Evolutionary conservation across 1,284 basidiomycete genomes (phyloP).

Genomic region (Porodaedalea pini): DNA sequence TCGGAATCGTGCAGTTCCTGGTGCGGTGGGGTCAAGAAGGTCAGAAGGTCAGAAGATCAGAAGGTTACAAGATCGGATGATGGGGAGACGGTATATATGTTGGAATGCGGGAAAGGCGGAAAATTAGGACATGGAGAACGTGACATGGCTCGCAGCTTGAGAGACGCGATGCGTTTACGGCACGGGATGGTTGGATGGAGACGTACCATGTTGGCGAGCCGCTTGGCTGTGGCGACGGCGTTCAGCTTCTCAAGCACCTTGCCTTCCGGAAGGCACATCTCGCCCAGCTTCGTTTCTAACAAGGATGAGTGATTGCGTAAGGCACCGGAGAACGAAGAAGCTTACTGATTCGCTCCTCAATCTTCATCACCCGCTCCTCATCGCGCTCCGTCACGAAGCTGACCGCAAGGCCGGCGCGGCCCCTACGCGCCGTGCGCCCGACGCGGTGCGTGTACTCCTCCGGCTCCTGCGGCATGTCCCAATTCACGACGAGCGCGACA

Average conservation of each 20-base stretch:
- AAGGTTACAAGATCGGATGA: background rate
- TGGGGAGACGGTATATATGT: background rate
- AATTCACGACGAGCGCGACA: constrained; percentile 94
- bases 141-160: background rate
- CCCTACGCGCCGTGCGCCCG: constrained; percentile 91
- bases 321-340: background rate
- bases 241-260: constrained; percentile 87
- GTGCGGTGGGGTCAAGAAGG: background rate
- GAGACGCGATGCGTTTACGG: too few species aligned
- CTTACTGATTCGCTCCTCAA: constrained; percentile 84
- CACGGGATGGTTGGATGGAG: background rate
- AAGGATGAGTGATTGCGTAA: background rate
- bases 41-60: constrained; percentile 5
- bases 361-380: constrained; percentile 77
- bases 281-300: constrained; percentile 68
- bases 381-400: constrained; percentile 95
- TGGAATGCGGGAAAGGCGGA: background rate
- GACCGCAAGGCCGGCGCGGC: constrained; percentile 83
- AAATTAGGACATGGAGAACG: background rate
- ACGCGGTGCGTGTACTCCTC: constrained; percentile 82
- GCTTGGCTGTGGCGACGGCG: constrained; percentile 85
- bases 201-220: constrained; percentile 87
- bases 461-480: constrained; percentile 84
- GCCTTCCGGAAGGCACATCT: constrained; percentile 76
- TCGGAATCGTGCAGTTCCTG: constrained; percentile 89